Evolutionary conservation across 2,329 filamentous ascomycete species (phyloP).

Genomic region (Claviceps africana): DNA sequence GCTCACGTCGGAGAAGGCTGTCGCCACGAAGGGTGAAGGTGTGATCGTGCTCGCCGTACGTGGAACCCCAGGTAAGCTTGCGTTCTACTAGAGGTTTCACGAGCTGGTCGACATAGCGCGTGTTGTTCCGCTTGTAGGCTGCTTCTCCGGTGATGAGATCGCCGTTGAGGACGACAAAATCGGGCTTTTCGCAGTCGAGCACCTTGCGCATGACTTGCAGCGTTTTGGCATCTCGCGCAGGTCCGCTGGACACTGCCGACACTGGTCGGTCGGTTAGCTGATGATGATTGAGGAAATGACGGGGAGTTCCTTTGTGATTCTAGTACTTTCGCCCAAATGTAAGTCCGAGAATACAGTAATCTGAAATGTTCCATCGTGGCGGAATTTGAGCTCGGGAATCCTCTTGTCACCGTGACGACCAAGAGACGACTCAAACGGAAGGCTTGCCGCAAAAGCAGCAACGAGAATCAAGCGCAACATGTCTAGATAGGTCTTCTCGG

Average conservation of each 20-base stretch:
- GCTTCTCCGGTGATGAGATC: slow-evolving; percentile 59
- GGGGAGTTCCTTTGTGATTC: neutral
- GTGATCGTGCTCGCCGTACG: slow-evolving; percentile 59
- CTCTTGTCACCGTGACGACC: neutral
- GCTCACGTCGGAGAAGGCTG: slow-evolving; percentile 26
- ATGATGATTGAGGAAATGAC: neutral
- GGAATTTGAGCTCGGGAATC: neutral
- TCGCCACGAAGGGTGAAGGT: slow-evolving; percentile 39
- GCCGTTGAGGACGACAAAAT: slow-evolving; percentile 55
- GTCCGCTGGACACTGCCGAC: slow-evolving; percentile 10
- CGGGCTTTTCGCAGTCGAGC: slow-evolving; percentile 39
- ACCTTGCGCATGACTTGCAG: slow-evolving; percentile 42
- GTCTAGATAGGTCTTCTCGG: neutral
- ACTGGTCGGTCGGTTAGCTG: neutral
- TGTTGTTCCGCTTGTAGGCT: slow-evolving; percentile 36
- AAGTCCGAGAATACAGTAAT: slow-evolving; percentile 4
- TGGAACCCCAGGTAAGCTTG: slow-evolving; percentile 47
- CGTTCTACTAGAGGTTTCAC: slow-evolving; percentile 42
- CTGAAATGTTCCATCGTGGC: neutral
- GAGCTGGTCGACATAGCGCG: slow-evolving; percentile 42
- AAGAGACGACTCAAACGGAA: neutral
- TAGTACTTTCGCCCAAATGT: slow-evolving; percentile 2
- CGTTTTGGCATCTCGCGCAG: slow-evolving; percentile 41
- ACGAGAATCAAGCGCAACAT: neutral
- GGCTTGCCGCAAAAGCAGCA: neutral